Base-by-base conservation (phyloP, 2,329 filamentous ascomycete species). In the Zymoseptoria brevis region DNA sequence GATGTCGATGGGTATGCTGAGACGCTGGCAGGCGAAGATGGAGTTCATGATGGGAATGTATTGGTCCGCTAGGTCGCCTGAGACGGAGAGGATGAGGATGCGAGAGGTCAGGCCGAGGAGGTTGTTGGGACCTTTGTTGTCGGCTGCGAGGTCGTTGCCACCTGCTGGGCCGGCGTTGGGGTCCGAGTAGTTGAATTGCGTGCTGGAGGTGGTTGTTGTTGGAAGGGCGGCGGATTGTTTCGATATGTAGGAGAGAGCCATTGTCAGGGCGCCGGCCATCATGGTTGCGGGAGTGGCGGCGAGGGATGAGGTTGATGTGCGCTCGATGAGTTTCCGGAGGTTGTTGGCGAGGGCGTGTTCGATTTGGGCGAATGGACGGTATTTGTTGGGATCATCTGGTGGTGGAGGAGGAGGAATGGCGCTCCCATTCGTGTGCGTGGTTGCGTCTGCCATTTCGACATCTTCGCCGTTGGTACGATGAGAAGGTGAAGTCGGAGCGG, bases 41-140 rank as follows among this genome's bases (percentile, higher is more conserved):
- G 88, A 85, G 76, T 99, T 99, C 94, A 99, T 99, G 66, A 96
- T 94, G 0, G 93, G 88, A 58, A 99, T 99, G 77, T 99, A 99
- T 74, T 97, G 86, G 62, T 84, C 88, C 4, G 91, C 86, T 0
- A 96, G 84, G 68, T 93, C 89, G 70, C 90, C 90, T 53, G 90
- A 96, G 4, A 96, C 91, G 53, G 89, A 96, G 57, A 99, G 74
- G 63, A 97, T 86, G 57, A 99, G 82, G 69, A 99, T 96, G 61
- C 94, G 88, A 13, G 87, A 87, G 66, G 89, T 87, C 19, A 94
- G 79, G 19, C 82, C 79, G 66, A 66, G 73, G 66, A 61, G 71
- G 59, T 69, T 72, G 49, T 64, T 64, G 54, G 75, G 63, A 50
- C 67, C 68, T 35, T 73, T 68, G 55, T 73, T 74, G 55, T 77